Evolutionary conservation across 345 rosid genomes (phyloP), one percentile per base, ranked within the genome.

Genomic region (Salix udensis): DNA sequence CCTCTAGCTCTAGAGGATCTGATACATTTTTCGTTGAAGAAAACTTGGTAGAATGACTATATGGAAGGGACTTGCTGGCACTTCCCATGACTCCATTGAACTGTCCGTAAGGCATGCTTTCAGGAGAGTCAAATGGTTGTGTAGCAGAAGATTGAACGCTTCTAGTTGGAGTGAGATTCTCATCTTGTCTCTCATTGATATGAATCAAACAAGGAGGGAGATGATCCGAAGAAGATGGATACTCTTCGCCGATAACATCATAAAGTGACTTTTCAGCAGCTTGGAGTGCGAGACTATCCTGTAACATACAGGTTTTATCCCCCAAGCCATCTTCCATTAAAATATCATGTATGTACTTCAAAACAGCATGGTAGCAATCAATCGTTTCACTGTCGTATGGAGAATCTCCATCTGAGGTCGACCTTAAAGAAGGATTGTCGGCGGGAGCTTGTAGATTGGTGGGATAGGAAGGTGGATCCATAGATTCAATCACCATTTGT

Each of bases 221-320:
- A 2, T 62, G 62, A 37, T 65, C 30, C 15, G 83, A 62, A 2
- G 88, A 68, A 62, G 80, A 81, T 16, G 86, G 86, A 70, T 85
- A 73, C 28, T 82, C 82, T 78, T 89, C 89, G 19, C 86, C 87
- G 76, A 91, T 86, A 19, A 81, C 96, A 58, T 92, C 92, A 67
- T 83, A 89, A 37, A 93, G 86, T 48, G 95, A 89, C 68, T 82
- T 94, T 73, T 91, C 97, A 16, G 91, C 92, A 2, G 93, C 95
- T 84, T 94, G 98, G 74, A 94, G 88, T 24, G 98, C 92, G 55
- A 91, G 86, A 75, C 88, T 85, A 37, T 90, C 92, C 85, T 87
- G 91, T 71, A 91, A 80, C 97, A 94, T 91, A 78, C 89, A 89
- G 67, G 87, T 77, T 80, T 87, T 39, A 40, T 40, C 72, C 31